Evolutionary conservation across 495 filamentous ascomycete species (phyloP), one percentile per base, ranked within the genome.

Genomic region (Lepidopterella palustris): DNA sequence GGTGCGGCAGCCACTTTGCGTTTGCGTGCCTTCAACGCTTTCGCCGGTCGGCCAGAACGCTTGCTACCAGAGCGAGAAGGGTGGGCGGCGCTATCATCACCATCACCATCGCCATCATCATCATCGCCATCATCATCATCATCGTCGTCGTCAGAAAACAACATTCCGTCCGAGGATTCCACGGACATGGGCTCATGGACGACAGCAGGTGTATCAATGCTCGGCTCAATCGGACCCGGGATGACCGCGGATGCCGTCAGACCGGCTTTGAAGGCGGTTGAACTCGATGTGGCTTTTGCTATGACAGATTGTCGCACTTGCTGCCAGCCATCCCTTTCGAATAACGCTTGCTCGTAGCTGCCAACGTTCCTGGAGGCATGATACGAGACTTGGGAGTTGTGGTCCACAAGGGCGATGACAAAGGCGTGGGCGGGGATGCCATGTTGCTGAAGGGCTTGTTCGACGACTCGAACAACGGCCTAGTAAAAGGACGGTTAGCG

Each of bases 281-380:
- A 2, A 6, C 20, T 13, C 23, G 21, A 24, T 5, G 24, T 2
- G 24, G 4, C 45, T 3, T 42, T 42, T 10, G 13, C 13, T 42
- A 15, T 13, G 35, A 11, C 9, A 5, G 45, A 3, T 5, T 49
- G 20, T 27, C 26, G 47, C 21, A 50, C 5, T 6, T 15, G 47
- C 23, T 50, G 18, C 47, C 47, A 50, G 20, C 47, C 47, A 1
- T 11, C 47, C 1, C 15, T 26, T 24, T 4, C 20, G 24, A 50
- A 50, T 15, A 50, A 13, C 1, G 9, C 18, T 4, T 27, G 21
- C 20, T 50, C 26, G 18, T 24, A 27, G 6, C 20, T 24, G 8
- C 26, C 47, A 27, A 27, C 26, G 59, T 52, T 59, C 13, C 27
- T 54, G 8, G 47, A 63, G 20, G 47, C 8, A 9, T 50, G 5